phyloP scores from a whole-genome alignment of 2,329 filamentous ascomycete species.

The Ophioceras dolichostomum region DNA sequence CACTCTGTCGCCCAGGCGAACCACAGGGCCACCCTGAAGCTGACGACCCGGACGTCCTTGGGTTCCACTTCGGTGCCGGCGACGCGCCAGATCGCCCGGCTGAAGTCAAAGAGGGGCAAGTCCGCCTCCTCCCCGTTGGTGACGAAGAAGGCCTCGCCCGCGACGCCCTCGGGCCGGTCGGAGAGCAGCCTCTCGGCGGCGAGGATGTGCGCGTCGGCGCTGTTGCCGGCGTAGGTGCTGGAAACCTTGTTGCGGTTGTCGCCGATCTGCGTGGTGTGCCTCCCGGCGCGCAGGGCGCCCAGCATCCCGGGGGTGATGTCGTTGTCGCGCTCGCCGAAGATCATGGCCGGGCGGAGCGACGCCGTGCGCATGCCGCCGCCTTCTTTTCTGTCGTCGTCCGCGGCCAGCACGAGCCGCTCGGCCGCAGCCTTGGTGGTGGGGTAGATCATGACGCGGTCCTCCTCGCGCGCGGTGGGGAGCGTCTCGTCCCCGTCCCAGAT shows the following conservation, averaged over 20 bases:
- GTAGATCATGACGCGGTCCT: slow-evolving; percentile 20
- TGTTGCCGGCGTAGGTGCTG: slow-evolving; percentile 54
- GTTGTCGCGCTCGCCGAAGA: slow-evolving; percentile 26
- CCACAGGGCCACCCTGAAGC: neutral
- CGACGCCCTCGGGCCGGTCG: slow-evolving; percentile 30
- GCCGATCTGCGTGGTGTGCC: slow-evolving; percentile 49
- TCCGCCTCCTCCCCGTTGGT: slow-evolving; percentile 53
- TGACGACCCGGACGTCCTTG: slow-evolving; percentile 4
- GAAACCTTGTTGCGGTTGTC: slow-evolving; percentile 51
- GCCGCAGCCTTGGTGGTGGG: slow-evolving; percentile 62
- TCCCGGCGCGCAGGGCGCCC: slow-evolving; percentile 36
- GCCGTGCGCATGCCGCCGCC: slow-evolving; percentile 67
- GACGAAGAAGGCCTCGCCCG: slow-evolving; percentile 53
- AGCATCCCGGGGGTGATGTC: slow-evolving; percentile 43
- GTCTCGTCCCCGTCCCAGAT: slow-evolving; percentile 47
- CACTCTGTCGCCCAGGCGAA: slow-evolving; percentile 12
- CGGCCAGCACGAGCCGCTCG: slow-evolving; percentile 77
- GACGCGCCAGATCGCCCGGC: slow-evolving; percentile 38
- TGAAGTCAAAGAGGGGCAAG: slow-evolving; percentile 50
- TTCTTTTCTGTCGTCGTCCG: slow-evolving; percentile 61
- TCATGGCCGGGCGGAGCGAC: slow-evolving; percentile 64
- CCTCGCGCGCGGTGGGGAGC: slow-evolving; percentile 28
- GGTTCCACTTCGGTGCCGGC: slow-evolving; percentile 5
- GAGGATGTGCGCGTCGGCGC: slow-evolving; percentile 49
- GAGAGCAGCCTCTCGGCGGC: slow-evolving; percentile 43